Evolutionary conservation across 148 eudicot species (phyloP).

Genomic region (Bassia scoparia): DNA sequence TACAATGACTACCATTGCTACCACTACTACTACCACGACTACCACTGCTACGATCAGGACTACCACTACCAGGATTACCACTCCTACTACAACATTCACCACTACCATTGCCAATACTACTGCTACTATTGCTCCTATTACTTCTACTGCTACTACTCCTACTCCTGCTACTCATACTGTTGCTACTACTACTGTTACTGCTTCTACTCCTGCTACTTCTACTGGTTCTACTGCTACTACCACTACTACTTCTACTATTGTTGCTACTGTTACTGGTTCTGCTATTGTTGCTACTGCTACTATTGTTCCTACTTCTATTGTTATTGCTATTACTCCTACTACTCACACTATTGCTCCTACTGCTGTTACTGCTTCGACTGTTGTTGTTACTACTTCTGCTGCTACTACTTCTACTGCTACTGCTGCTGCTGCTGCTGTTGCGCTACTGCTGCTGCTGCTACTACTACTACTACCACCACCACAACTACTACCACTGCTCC

Average conservation of each 20-base stretch:
- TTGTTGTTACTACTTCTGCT: no score
- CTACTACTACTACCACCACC: no score
- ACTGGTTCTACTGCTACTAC: background rate
- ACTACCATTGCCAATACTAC: background rate
- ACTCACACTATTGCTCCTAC: background rate
- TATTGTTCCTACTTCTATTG: background rate
- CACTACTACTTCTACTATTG: background rate
- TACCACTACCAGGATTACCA: background rate
- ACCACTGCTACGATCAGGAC: background rate
- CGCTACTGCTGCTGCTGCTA: no score
- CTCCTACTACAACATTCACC: background rate
- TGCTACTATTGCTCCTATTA: background rate
- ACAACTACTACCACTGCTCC: no score
- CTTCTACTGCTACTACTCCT: background rate
- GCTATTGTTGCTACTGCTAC: background rate
- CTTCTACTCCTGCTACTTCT: background rate
- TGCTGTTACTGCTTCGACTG: background rate
- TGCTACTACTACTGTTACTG: background rate
- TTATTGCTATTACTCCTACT: background rate
- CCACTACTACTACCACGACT: background rate
- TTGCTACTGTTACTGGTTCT: background rate
- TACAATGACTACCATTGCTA: background rate
- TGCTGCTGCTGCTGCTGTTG: no score
- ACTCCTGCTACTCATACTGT: background rate
- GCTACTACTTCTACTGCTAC: no score